These are phyloP conservation scores for Meyerozyma sp. DNA, from an alignment of 1,139 yeast species.

Conservation along the genomic window DNA sequence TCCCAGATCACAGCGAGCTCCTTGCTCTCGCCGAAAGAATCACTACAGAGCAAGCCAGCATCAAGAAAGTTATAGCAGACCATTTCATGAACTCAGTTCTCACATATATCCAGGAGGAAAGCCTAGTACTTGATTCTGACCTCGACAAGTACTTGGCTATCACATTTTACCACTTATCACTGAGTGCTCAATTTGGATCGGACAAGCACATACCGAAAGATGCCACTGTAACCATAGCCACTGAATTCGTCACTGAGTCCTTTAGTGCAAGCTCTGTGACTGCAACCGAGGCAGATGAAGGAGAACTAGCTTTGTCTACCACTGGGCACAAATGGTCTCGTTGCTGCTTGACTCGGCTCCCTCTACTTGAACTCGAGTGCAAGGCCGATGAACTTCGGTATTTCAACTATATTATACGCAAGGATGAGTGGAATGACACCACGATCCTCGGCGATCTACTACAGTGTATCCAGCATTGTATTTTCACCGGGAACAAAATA, in stretches of 20 bases:
- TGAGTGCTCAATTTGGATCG: constrained; percentile 6
- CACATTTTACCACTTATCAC: constrained; percentile 13
- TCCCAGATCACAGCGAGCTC: background rate
- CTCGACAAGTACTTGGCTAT: constrained; percentile 25
- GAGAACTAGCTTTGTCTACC: constrained; percentile 18
- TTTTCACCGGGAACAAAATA: constrained; percentile 27
- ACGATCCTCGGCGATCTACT: constrained; percentile 14
- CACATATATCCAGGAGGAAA: constrained; percentile 7
- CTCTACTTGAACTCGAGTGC: constrained; percentile 30
- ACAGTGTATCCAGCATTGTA: constrained; percentile 22
- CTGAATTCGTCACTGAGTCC: constrained; percentile 25
- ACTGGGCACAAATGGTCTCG: constrained; percentile 34
- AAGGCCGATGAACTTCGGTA: constrained; percentile 28
- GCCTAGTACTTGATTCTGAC: constrained; percentile 7
- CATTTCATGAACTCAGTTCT: constrained; percentile 17
- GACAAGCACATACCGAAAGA: constrained; percentile 9
- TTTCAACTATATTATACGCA: constrained; percentile 23
- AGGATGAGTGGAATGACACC: constrained; percentile 8
- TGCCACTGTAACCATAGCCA: constrained; percentile 18
- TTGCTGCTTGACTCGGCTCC: constrained; percentile 33
- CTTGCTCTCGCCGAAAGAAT: constrained; percentile 5
- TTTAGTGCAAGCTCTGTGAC: constrained; percentile 15
- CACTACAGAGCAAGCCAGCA: constrained; percentile 9
- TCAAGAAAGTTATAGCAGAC: constrained; percentile 11
- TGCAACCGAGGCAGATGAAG: constrained; percentile 10